phyloP scores from a whole-genome alignment of 768 basidiomycete species.

The Panaeolus papilionaceus region DNA sequence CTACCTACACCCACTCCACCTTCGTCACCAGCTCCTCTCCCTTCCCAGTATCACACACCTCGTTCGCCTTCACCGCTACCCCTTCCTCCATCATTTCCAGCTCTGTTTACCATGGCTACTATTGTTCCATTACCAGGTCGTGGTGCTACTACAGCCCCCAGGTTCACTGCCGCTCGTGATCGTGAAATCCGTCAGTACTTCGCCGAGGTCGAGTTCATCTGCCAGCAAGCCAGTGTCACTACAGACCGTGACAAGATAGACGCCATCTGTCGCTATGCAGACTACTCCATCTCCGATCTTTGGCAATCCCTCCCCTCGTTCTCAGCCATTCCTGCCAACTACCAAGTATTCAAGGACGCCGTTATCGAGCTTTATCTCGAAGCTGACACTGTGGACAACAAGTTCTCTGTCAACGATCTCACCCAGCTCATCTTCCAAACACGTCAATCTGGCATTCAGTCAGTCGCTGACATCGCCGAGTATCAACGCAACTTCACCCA shows the following conservation, averaged over 20 bases:
- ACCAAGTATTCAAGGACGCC: constrained; percentile 4
- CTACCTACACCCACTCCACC: no score
- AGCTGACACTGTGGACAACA: background rate
- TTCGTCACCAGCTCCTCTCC: no score
- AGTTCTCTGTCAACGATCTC: background rate
- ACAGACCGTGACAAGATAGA: background rate
- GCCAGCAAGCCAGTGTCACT: background rate
- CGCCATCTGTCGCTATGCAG: background rate
- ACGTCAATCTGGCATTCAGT: no score
- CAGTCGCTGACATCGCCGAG: no score
- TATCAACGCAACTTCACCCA: no score
- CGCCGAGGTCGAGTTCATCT: no score
- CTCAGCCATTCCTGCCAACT: background rate
- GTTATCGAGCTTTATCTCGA: background rate
- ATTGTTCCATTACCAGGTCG: background rate
- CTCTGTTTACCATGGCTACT: background rate
- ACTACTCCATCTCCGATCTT: background rate
- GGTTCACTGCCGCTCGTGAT: no score
- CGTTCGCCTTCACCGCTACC: background rate
- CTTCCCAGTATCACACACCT: no score
- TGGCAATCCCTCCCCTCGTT: background rate
- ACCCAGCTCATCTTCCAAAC: background rate
- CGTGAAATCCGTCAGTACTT: no score
- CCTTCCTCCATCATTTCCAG: background rate
- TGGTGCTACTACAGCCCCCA: background rate